These are phyloP conservation scores for Fusarium concolor DNA, from an alignment of 2,329 filamentous ascomycete species.

Conservation along the genomic window DNA sequence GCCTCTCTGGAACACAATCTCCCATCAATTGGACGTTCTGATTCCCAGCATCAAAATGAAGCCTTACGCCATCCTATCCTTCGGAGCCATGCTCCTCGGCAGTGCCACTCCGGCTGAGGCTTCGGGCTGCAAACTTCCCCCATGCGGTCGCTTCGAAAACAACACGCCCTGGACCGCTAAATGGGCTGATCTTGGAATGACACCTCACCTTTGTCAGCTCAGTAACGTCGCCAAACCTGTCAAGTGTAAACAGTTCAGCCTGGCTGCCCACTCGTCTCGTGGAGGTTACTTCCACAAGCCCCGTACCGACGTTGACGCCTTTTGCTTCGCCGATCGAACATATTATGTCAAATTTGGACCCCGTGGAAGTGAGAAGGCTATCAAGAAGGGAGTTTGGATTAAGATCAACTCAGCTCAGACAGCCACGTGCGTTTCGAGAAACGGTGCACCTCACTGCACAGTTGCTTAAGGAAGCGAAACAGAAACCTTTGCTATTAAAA, in stretches of 20 bases:
- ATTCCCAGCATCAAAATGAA: not conserved
- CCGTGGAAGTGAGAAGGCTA: not conserved
- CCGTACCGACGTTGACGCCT: not conserved
- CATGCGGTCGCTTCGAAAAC: conserved; percentile 8
- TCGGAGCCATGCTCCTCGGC: not conserved
- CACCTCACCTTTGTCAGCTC: not conserved
- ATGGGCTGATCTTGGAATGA: not conserved
- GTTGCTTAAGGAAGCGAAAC: not conserved
- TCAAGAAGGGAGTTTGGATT: conserved; percentile 2
- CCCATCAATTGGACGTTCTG: not conserved
- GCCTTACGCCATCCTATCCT: not conserved
- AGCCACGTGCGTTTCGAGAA: conserved; percentile 1
- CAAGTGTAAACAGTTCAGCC: not conserved
- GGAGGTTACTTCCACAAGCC: conserved; percentile 2
- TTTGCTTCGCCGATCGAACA: conserved; percentile 3
- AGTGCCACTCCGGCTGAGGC: not conserved
- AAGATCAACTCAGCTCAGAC: conserved; percentile 4
- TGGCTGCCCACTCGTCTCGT: not conserved
- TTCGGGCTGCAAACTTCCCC: not conserved
- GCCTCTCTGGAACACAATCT: too few species aligned
- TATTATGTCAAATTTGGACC: not conserved
- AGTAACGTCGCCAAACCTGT: not conserved
- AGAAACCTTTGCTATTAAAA: too few species aligned
- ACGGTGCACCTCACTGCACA: conserved; percentile 1
- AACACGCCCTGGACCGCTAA: conserved; percentile 1